Evolutionary conservation across 306 rosid species (phyloP).

Genomic region (Mimosa bimucronata): DNA sequence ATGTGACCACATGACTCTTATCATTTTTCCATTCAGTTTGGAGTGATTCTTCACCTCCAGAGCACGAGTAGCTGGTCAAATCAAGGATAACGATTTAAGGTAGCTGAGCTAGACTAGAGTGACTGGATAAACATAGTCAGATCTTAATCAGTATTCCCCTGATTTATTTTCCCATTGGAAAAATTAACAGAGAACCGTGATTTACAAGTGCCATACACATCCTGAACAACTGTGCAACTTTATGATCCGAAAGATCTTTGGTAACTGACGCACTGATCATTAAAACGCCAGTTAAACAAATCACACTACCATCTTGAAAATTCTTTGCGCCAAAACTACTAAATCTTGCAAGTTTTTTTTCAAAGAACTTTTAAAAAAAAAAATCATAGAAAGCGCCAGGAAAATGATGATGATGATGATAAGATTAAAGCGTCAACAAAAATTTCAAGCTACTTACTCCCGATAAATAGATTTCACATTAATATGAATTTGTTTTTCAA

Average conservation of each 20-base stretch:
- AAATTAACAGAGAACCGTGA: not conserved
- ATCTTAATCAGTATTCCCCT: not conserved
- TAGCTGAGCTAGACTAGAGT: not conserved
- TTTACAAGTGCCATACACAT: not conserved
- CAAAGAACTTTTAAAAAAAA: not conserved
- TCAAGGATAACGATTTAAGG: constrained; percentile 22
- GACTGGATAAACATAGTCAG: not conserved
- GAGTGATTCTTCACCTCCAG: constrained; percentile 68
- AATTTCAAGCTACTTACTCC: not conserved
- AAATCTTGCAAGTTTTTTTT: not conserved
- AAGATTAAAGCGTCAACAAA: not conserved
- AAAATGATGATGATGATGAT: no score
- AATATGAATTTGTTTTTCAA: not conserved
- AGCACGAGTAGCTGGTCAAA: constrained; percentile 59
- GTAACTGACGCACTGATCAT: not conserved
- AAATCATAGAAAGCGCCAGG: no score
- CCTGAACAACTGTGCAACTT: not conserved
- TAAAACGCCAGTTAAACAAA: not conserved
- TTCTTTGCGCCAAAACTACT: not conserved
- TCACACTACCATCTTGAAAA: not conserved
- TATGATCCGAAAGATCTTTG: not conserved
- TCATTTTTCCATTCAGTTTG: constrained; percentile 64
- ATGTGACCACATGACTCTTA: constrained; percentile 86
- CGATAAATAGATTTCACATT: not conserved
- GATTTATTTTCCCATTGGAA: not conserved